Percentiles rank a stretch among this genome's conserved stretches.
These are phyloP conservation scores for Candida anglica DNA, from an alignment of 805 yeast species.

Conservation along the genomic window DNA sequence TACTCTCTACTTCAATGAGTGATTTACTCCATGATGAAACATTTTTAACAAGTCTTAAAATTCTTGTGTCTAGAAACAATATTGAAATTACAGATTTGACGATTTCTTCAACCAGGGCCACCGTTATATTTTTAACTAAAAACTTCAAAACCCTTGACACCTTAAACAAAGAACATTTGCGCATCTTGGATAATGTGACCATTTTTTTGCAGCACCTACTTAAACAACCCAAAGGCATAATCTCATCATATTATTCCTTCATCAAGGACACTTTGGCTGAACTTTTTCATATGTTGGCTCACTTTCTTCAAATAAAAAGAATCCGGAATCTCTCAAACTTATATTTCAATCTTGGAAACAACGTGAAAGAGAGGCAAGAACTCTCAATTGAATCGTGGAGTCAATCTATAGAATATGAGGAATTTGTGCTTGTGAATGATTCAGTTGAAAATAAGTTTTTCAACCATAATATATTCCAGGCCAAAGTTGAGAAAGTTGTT, in stretches of 20 bases:
- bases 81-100: too few relatives aligned
- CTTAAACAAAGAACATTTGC: too few relatives aligned
- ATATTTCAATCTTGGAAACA: slow-evolving; percentile 37
- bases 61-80: too few relatives aligned
- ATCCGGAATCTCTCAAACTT: slow-evolving; percentile 45
- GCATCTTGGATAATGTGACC: too few relatives aligned
- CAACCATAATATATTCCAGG: slow-evolving; percentile 13
- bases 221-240: not conserved
- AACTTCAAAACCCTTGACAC: too few relatives aligned
- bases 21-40: too few relatives aligned
- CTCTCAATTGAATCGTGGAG: slow-evolving; percentile 7
- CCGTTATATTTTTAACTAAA: too few relatives aligned
- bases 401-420: slow-evolving; percentile 28
- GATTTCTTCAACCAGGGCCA: too few relatives aligned
- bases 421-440: slow-evolving; percentile 11
- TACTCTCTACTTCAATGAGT: too few relatives aligned
- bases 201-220: too few relatives aligned
- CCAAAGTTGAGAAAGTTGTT: slow-evolving; percentile 31
- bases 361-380: slow-evolving; percentile 7
- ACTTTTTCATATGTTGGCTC: slow-evolving; percentile 10
- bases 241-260: not conserved
- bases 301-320: slow-evolving; percentile 32
- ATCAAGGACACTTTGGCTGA: slow-evolving; percentile 4
- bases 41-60: too few relatives aligned
- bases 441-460: not conserved